Base-by-base conservation (phyloP, 2,329 filamentous ascomycete species). In the Talaromyces funiculosus region DNA sequence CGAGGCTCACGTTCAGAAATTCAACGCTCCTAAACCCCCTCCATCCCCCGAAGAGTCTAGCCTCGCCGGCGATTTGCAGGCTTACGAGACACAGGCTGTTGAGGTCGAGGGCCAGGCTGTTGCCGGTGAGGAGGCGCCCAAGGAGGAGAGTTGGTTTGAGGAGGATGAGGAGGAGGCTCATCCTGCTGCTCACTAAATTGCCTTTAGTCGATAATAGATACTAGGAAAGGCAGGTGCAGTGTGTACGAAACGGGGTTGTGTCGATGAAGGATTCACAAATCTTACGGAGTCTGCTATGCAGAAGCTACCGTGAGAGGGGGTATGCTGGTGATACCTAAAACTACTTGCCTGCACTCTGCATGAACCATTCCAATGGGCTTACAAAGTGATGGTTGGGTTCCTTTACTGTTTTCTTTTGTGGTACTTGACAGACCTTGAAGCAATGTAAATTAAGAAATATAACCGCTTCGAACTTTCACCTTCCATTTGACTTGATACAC, bases 81-180 rank as follows among this genome's bases (percentile, higher is more conserved):
- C 91, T 75, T 99, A 99, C 85, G 93, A 97, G 85, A 85, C 81
- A 75, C 91, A 96, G 84, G 85, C 88, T 70, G 92, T 97, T 68
- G 94, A 99, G 80, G 88, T 97, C 67, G 93, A 97, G 83, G 93
- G 93, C 67, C 86, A 90, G 78, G 85, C 89, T 67, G 81, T 83
- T 68, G 77, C 79, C 63, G 83, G 83, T 66, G 82, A 85, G 75
- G 81, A 81, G 67, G 81, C 84, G 61, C 82, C 87, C 53, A 80
- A 79, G 35, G 82, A 86, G 73, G 81, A 87, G 75, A 84, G 86
- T 73, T 97, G 92, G 90, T 90, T 96, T 69, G 91, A 92, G 77
- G 87, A 91, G 75, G 92, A 81, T 77, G 81, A 83, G 68, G 77
- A 77, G 62, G 77, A 80, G 67, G 67, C 76, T 53, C 53, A 43